phyloP scores from a whole-genome alignment of 495 filamentous ascomycete species.

The Aspergillus asperescens region DNA sequence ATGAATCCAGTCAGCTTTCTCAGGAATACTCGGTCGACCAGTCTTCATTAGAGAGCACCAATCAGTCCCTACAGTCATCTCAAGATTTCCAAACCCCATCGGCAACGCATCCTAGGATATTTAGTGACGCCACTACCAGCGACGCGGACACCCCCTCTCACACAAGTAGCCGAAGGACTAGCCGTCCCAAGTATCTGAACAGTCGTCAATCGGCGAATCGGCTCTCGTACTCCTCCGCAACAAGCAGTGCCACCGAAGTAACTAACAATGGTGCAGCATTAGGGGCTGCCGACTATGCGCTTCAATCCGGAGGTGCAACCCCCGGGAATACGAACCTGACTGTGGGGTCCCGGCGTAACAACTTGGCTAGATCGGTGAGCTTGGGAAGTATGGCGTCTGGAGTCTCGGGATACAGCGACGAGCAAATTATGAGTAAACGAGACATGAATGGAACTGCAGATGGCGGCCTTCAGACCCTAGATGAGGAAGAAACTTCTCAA shows the following conservation, averaged over 20 bases:
- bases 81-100: slow-evolving; percentile 28
- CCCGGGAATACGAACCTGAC: slow-evolving; percentile 53
- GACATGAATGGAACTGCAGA: slow-evolving; percentile 38
- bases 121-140: slow-evolving; percentile 30
- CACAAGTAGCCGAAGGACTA: slow-evolving; percentile 36
- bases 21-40: slow-evolving; percentile 27
- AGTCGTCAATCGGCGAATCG: slow-evolving; percentile 71
- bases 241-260: slow-evolving; percentile 55
- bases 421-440: slow-evolving; percentile 39
- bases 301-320: slow-evolving; percentile 75
- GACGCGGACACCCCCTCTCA: slow-evolving; percentile 22
- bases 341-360: slow-evolving; percentile 38
- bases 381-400: slow-evolving; percentile 94
- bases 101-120: slow-evolving; percentile 33
- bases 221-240: slow-evolving; percentile 69
- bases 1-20: slow-evolving; percentile 20
- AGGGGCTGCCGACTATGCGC: slow-evolving; percentile 77
- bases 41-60: slow-evolving; percentile 19
- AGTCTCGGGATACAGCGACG: slow-evolving; percentile 70
- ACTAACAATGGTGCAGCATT: slow-evolving; percentile 64
- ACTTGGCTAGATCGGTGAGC: slow-evolving; percentile 74
- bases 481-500: slow-evolving; percentile 54
- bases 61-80: slow-evolving; percentile 30
- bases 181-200: slow-evolving; percentile 64
- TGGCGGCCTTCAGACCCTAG: slow-evolving; percentile 53